Base-by-base conservation (phyloP, 345 rosid genomes). In the Brassica cretica region DNA sequence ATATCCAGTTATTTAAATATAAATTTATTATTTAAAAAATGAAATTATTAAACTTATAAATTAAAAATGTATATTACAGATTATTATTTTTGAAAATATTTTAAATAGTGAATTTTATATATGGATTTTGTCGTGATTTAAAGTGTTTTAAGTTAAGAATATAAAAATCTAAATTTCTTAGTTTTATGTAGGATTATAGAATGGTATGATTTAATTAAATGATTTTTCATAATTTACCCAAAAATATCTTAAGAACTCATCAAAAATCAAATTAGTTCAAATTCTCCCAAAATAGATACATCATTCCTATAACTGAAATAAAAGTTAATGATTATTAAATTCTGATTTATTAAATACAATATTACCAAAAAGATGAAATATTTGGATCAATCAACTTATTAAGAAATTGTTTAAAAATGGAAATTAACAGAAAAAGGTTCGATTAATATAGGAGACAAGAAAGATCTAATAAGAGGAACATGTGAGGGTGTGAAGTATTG, bases 401-500 rank as follows among this genome's bases (percentile, higher is more conserved):
- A 12, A 63, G 8, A n/a, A 6, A 4, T 29, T 62, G 5, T 30
- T 64, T 15, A 4, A 12, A 12, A 33, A 64, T 64, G 9, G 7
- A 32, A 5, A 5, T 32, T 64, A 64, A 30, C 5, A 30, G 33
- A 64, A 35, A 35, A 35, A 35, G 29, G 39, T 7, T 35, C 5
- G 2, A 64, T 32, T 4, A 33, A 33, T 64, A 32, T 64, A 5
- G 41, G 27, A 33, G 49, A 61, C 33, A 16, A 33, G 19, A 66
- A 56, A 66, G 32, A 65, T 65, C 10, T 11, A 68, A 49, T 3
- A 30, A 6, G 35, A 44, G 21, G 32, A 73, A 44, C 78, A 73
- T 79, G 86, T 72, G 89, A 82, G 82, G 66, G 37, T 75, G 73
- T 75, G 74, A 66, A 76, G 84, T 81, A 67, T 35, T 78, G 84